phyloP scores from a whole-genome alignment of 176 grass and related monocot species.

The Oryza meyeriana region DNA sequence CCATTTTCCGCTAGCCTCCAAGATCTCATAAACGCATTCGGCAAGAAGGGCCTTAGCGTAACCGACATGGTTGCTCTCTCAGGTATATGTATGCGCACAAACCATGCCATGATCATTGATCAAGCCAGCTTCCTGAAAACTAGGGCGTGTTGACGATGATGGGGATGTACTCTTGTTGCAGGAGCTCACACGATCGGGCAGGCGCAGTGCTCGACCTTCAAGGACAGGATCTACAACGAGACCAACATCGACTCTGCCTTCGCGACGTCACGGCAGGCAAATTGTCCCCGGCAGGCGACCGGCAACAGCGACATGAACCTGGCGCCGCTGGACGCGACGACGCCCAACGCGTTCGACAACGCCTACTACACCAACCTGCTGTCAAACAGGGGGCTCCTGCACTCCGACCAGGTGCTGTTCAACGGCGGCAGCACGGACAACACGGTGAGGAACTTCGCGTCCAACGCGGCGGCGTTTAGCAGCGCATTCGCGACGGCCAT shows the following conservation, averaged over 20 bases:
- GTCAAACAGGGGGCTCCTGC: slow-evolving; percentile 46
- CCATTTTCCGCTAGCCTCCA: not conserved
- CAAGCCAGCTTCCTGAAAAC: too few relatives aligned
- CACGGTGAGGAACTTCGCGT: slow-evolving; percentile 38
- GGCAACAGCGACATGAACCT: slow-evolving; percentile 29
- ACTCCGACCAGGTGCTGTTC: slow-evolving; percentile 62
- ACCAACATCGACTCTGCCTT: slow-evolving; percentile 52
- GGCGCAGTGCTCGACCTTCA: slow-evolving; percentile 40
- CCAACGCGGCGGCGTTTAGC: slow-evolving; percentile 32
- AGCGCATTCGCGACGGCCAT: slow-evolving; percentile 51
- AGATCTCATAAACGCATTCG: not conserved
- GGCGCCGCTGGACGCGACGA: slow-evolving; percentile 49
- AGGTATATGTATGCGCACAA: not conserved
- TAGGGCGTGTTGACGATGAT: too few relatives aligned
- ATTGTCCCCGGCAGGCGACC: slow-evolving; percentile 8
- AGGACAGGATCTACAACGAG: slow-evolving; percentile 59
- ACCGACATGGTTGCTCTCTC: slow-evolving; percentile 34
- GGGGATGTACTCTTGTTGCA: slow-evolving; percentile 8
- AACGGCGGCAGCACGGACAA: slow-evolving; percentile 38
- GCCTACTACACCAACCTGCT: slow-evolving; percentile 60
- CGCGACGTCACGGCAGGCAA: slow-evolving; percentile 29
- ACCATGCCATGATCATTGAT: too few relatives aligned
- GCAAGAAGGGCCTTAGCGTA: not conserved
- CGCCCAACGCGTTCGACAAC: slow-evolving; percentile 42
- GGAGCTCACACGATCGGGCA: slow-evolving; percentile 71